Evolutionary conservation across 352 stramenopile species (phyloP), one percentile per base, ranked within the genome.

Genomic region (Globisporangium cystogenes): DNA sequence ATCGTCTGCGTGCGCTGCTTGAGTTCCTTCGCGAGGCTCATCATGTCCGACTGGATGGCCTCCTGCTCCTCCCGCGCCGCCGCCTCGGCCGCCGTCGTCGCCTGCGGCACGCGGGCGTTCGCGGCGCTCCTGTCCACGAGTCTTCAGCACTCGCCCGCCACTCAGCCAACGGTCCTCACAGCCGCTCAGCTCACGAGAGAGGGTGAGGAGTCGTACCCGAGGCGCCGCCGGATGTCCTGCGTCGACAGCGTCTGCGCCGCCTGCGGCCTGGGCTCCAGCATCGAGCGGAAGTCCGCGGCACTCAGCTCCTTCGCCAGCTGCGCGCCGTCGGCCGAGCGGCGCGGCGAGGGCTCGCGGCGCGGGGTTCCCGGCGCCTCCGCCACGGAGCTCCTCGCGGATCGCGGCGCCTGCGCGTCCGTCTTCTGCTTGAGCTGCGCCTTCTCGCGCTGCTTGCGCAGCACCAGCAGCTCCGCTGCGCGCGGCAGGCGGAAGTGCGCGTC

Each of bases 1-100:
- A 91, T 86, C 16, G 64, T 85, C 63, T 89, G 69, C 40, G 80
- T 89, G 37, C 70, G 67, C 41, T 87, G 62, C 64, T 91, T 91
- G 16, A 91, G 69, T 54, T 84, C 72, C 59, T 75, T 74, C 6
- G 80, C 80, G 45, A 91, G 70, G 23, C 59, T 69, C 61, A 87
- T 72, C 75, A 91, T 91, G 56, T 91, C 80, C 21, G 75, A 73
- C 59, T 91, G 67, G 36, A 91, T 79, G 1, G 62, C 68, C 51
- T 91, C 77, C 42, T 88, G 80, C 55, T 89, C 75, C 62, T 81
- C 74, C 40, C 67, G 68, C 8, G 60, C 74, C 10, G 76, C 65
- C 14, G 56, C 67, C 41, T 87, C 72, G 1, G 68, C 78, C 18
- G 69, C 70, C 27, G 23, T 74, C 16, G 45, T 40, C n/a, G n/a